Evolutionary conservation across 371 early-diverging fungal species (phyloP), one percentile per base, ranked within the genome.

Genomic region (Gilbertella persicaria): DNA sequence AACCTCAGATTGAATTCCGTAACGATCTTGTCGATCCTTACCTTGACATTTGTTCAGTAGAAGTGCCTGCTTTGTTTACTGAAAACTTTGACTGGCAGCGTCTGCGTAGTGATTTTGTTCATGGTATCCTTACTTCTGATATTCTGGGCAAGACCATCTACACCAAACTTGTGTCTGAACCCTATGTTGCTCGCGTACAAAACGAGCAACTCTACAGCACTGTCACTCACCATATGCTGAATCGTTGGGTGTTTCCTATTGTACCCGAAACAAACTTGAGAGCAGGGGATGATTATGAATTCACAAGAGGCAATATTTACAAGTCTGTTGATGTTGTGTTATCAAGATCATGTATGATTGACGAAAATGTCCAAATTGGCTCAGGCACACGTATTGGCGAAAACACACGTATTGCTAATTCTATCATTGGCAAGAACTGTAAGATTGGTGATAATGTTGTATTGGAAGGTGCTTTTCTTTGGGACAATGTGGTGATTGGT

Each of bases 71-170:
- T 4, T 75, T 96, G 45, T 96, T 96, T 57, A 91, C 93, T 4
- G 97, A 98, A 61, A 97, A 97, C 77, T 97, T 96, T 71, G 98
- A 98, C 74, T 97, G 95, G 80, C 96, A 95, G 67, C 84, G 87
- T 36, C 77, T 96, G 40, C 84, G 95, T 20, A 75, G 79, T 17
- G 94, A 98, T 67, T 98, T 98, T 71, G 89, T 97, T 10, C 85
- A 88, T 29, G 96, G 96, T 42, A 90, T 97, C 43, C 64, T 96
- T 54, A 90, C 89, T 29, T 94, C 95, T 4, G 96, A 96, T 54
- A 78, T 96, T 44, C 73, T 95, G 40, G 88, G 87, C 20, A 91
- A 94, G 67, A 89, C 93, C 2, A 91, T 98, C 33, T 92, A 94
- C 64, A 78, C 84, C 29, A 87, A 96, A 40, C 71, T 94, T 41